phyloP scores from a whole-genome alignment of 805 yeast genomes.

The Kluyveromyces starmeri region DNA sequence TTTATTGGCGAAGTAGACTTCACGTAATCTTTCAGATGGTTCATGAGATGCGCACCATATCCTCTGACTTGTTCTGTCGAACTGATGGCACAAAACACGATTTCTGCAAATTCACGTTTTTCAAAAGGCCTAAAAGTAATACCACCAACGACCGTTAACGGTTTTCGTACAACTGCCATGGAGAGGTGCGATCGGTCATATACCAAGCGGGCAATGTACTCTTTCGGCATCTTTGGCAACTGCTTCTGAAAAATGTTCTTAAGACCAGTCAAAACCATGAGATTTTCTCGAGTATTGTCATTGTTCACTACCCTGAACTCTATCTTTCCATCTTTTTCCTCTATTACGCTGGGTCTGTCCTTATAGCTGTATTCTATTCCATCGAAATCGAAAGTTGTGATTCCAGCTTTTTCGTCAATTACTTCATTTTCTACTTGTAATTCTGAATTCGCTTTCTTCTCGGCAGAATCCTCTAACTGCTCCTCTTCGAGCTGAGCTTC shows the following conservation, averaged over 20 bases:
- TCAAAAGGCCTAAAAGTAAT: conserved; percentile 94
- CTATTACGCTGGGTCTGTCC: conserved; percentile 90
- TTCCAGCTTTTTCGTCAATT: conserved; percentile 28
- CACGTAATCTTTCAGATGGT: conserved; percentile 93
- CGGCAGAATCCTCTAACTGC: conserved; percentile 5
- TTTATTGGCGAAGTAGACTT: conserved; percentile 76
- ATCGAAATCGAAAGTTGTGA: conserved; percentile 42
- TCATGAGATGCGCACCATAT: conserved; percentile 98
- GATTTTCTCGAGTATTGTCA: conserved; percentile 76
- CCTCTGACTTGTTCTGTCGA: conserved; percentile 98
- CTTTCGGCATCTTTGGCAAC: conserved; percentile 97
- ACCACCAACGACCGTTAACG: conserved; percentile 95
- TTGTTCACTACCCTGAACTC: conserved; percentile 95
- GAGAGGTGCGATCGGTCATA: conserved; percentile 92
- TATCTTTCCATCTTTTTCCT: conserved; percentile 86
- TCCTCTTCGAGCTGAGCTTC: conserved; percentile 7
- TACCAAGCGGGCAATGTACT: conserved; percentile 88
- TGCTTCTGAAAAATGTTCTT: conserved; percentile 96
- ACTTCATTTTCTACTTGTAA: conserved; percentile 19
- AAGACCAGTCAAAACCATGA: conserved; percentile 89
- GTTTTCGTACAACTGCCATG: conserved; percentile 91
- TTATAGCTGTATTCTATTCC: conserved; percentile 76
- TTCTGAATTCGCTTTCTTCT: conserved; percentile 6
- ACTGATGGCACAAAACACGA: conserved; percentile 96
- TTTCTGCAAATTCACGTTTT: conserved; percentile 87